Evolutionary conservation across 768 basidiomycete species (phyloP).

Genomic region (Tylopilus felleus): DNA sequence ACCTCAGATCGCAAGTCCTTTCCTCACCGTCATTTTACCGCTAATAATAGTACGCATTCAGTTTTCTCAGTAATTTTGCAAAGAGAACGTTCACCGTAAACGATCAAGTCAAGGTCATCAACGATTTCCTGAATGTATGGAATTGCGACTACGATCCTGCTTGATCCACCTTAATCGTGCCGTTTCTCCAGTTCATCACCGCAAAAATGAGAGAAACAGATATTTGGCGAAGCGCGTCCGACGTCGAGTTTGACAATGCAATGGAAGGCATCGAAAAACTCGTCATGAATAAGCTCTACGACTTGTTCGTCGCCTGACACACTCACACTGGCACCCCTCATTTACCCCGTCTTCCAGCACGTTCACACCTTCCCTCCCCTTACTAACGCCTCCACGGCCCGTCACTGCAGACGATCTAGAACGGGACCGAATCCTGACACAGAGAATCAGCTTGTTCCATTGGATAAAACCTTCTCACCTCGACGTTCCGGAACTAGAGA

Average conservation of each 20-base stretch:
- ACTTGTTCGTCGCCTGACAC: conserved; percentile 64
- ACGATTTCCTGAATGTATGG: conserved; percentile 81
- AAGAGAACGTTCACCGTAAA: conserved; percentile 88
- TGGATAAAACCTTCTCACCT: conserved; percentile 91
- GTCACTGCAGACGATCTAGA: conserved; percentile 96
- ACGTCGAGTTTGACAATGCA: conserved; percentile 91
- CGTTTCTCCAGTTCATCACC: conserved; percentile 72
- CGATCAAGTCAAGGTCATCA: conserved; percentile 94
- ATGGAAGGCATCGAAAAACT: conserved; percentile 99
- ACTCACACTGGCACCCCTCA: not conserved
- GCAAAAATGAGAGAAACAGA: conserved; percentile 83
- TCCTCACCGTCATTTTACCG: not conserved
- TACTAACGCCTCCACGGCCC: conserved; percentile 62
- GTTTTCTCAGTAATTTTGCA: conserved; percentile 90
- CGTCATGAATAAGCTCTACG: conserved; percentile 97
- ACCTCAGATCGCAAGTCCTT: conserved; percentile 82
- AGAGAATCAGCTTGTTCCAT: conserved; percentile 85
- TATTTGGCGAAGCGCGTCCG: conserved; percentile 74
- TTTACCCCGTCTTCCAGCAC: conserved; percentile 51
- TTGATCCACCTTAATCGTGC: conserved; percentile 12
- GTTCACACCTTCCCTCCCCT: conserved; percentile 81
- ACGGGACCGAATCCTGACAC: conserved; percentile 83
- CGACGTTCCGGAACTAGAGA: conserved; percentile 79
- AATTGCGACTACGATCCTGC: not conserved
- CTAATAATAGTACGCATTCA: conserved; percentile 30